Evolutionary conservation across 2,329 filamentous ascomycete species (phyloP), one percentile per base, ranked within the genome.

Genomic region (Fusarium anthophilum): DNA sequence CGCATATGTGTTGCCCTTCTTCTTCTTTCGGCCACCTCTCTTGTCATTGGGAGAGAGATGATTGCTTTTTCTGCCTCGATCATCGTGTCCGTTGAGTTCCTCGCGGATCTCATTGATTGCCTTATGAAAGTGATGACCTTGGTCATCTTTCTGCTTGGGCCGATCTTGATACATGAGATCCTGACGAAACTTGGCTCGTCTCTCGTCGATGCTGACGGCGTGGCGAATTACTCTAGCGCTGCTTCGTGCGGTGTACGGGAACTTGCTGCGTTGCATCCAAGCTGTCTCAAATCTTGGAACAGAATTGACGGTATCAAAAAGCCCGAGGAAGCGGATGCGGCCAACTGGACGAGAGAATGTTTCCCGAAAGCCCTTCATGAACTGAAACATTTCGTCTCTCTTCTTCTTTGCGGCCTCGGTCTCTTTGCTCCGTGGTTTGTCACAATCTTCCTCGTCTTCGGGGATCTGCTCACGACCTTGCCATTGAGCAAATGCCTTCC

Each of bases 271-370:
- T 78, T 94, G 89, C 92, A 96, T 95, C 89, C 91, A 93, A 0
- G 88, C 87, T 5, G 87, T 89, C 81, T 96, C 94, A 67, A 96
- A 96, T 7, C 89, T 87, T 3, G 93, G 93, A 0, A 95, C 93
- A 20, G 91, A 93, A 77, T 95, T 95, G 71, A 96, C 93, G 0
- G 93, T 95, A 76, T 96, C 93, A 72, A 96, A 96, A 0, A 96
- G 86, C 1, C 94, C 94, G 4, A 96, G 85, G 75, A 96, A 95
- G 5, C 88, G 87, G 69, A 96, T 94, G 2, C 92, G 87, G 17
- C 91, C 88, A 4, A 95, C 92, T 0, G 93, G 93, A 2, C 94
- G 86, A 47, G 91, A 93, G 79, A 96, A 96, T 0, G 93, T 96
- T 81, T 95, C 92, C 26, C 93, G 89, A 79, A 96, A 96, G 0